Evolutionary conservation across 148 eudicot species (phyloP), one percentile per base, ranked within the genome.

Genomic region (Rhododendron vialii): DNA sequence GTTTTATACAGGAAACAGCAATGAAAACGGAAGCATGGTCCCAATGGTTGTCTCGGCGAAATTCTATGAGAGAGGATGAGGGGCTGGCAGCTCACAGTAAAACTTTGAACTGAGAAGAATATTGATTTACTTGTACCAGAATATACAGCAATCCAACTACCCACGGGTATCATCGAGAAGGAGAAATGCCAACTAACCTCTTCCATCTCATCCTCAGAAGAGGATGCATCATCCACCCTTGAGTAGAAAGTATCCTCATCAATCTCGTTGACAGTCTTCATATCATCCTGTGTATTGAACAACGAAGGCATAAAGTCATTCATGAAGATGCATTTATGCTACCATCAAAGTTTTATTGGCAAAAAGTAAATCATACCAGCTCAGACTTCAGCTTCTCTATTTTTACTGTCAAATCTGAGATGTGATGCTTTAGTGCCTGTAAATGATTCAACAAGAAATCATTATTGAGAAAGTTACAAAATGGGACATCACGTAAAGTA

Each of bases 341-440:
- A 51, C 45, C 51, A 73, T 4, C 0, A 5, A 78, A n/a, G 22
- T 79, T 36, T 48, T 33, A n/a, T 28, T 43, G 43, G 41, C 26
- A 59, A 61, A 26, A 10, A 35, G 28, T 45, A 76, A 81, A 80
- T 43, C 95, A 89, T 92, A 94, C 98, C 30, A 94, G 93, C 84
- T 93, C 98, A 86, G 89, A 83, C 89, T 93, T 92, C 87, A 94
- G 85, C 90, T 90, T 88, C 89, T 91, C 93, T 61, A 96, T 87
- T 82, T 88, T 93, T 65, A 89, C 93, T 67, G 84, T 90, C 83
- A 96, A 89, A 87, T 89, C 89, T 74, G 87, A 84, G n/a, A 94
- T 86, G 86, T 94, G 98, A 92, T 93, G 94, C 92, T 91, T 96
- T 84, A 96, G 90, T 59, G 92, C 98, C 98, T 96, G 93, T 55